Evolutionary conservation across 805 yeast species (phyloP).

Genomic region (Dipodascus geniculatus): DNA sequence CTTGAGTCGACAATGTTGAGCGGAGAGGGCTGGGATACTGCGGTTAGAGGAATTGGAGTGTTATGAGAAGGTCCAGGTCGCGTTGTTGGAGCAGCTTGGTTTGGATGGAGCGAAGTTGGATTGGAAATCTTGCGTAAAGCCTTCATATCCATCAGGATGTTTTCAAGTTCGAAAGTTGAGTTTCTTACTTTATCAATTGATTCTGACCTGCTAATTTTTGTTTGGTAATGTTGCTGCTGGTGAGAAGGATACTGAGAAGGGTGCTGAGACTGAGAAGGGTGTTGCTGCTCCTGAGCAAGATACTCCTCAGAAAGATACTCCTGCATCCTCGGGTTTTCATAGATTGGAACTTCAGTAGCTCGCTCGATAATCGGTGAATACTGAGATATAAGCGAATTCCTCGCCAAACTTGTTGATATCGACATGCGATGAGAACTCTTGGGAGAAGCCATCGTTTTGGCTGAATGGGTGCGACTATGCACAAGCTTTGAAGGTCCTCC

Average conservation of each 20-base stretch:
- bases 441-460: neutral
- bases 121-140: conserved; percentile 10
- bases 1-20: neutral
- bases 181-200: conserved; percentile 11
- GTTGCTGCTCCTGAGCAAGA: no score
- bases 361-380: conserved; percentile 16
- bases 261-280: neutral
- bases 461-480: neutral
- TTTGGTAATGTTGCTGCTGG: neutral
- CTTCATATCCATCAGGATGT: conserved; percentile 11
- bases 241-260: neutral
- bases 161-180: conserved; percentile 10
- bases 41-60: neutral
- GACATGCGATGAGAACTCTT: neutral
- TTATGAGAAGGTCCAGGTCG: neutral
- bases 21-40: neutral
- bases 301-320: neutral
- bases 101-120: neutral
- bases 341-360: conserved; percentile 11
- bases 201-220: conserved; percentile 2
- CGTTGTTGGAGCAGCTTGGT: neutral
- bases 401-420: neutral
- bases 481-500: neutral
- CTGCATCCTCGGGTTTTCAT: conserved; percentile 1
- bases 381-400: conserved; percentile 6